These are phyloP conservation scores for Aspergillus texensis DNA, from an alignment of 2,329 filamentous ascomycete species.

Conservation along the genomic window DNA sequence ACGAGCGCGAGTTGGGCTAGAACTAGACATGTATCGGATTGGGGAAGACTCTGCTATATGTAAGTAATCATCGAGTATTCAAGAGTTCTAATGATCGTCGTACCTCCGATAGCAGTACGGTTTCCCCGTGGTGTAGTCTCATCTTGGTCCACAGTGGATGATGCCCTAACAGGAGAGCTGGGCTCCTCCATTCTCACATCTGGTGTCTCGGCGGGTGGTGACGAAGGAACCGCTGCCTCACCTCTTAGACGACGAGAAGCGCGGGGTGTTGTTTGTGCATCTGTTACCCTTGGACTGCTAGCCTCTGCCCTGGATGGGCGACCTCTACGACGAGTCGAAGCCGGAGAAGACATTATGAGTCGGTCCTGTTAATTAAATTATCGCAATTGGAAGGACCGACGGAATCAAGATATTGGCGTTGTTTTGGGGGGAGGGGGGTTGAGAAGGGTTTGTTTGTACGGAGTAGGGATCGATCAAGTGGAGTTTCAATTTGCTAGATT, in stretches of 20 bases:
- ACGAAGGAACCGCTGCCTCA: constrained; percentile 56
- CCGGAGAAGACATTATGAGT: constrained; percentile 47
- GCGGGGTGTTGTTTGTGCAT: constrained; percentile 46
- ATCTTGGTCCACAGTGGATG: constrained; percentile 43
- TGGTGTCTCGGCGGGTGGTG: constrained; percentile 64
- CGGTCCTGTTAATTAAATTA: constrained; percentile 12
- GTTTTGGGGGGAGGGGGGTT: constrained; percentile 2
- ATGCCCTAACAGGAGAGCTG: constrained; percentile 51
- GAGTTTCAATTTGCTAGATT: constrained; percentile 16
- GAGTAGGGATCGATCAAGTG: constrained; percentile 9
- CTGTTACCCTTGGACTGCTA: constrained; percentile 33
- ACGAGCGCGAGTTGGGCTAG: constrained; percentile 71
- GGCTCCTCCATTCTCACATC: constrained; percentile 47
- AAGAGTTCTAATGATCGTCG: not conserved
- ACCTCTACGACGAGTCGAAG: constrained; percentile 44
- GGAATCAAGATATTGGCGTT: not conserved
- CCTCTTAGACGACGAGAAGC: constrained; percentile 45
- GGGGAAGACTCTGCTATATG: constrained; percentile 76
- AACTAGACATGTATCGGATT: constrained; percentile 87
- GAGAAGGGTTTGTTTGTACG: constrained; percentile 1
- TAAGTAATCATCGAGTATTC: constrained; percentile 1
- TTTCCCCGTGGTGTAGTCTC: constrained; percentile 48
- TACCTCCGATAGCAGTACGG: constrained; percentile 43
- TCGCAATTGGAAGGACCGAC: constrained; percentile 11
- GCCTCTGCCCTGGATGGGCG: constrained; percentile 39